Evolutionary conservation across 1,284 basidiomycete species (phyloP).

Genomic region (Melampsora larici-populina): DNA sequence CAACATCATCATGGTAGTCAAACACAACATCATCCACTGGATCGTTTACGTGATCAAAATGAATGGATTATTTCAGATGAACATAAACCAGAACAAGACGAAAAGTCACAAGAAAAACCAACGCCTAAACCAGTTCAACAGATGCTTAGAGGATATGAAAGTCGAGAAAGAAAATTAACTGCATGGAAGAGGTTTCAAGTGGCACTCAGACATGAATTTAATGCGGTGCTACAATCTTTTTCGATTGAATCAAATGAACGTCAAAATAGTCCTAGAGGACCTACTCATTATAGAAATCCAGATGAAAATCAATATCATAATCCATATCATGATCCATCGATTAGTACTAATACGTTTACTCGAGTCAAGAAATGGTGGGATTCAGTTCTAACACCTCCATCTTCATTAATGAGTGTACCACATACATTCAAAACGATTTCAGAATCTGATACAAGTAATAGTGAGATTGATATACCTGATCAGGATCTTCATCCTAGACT

Average conservation of each 20-base stretch:
- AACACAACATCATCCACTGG: not conserved
- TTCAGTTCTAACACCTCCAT: slow-evolving; percentile 1
- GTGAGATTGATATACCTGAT: not conserved
- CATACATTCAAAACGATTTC: slow-evolving; percentile 5
- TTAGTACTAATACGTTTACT: slow-evolving; percentile 24
- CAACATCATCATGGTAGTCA: slow-evolving; percentile 10
- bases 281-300: too few species aligned
- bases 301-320: not conserved
- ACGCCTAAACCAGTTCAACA: not conserved
- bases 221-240: too few species aligned
- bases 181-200: too few species aligned
- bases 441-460: not conserved
- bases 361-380: slow-evolving; percentile 33
- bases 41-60: not conserved
- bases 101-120: slow-evolving; percentile 16
- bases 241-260: too few species aligned
- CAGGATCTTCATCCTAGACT: too few species aligned
- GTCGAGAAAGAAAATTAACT: too few species aligned
- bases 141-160: not conserved
- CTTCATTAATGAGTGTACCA: slow-evolving; percentile 13
- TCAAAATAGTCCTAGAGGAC: too few species aligned
- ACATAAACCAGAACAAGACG: not conserved
- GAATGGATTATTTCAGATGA: not conserved
- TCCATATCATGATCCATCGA: slow-evolving; percentile 41
- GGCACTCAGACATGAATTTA: too few species aligned